Conservation (phyloP, 2,329 filamentous ascomycete species). For the Sphaceloma murrayae region DNA sequence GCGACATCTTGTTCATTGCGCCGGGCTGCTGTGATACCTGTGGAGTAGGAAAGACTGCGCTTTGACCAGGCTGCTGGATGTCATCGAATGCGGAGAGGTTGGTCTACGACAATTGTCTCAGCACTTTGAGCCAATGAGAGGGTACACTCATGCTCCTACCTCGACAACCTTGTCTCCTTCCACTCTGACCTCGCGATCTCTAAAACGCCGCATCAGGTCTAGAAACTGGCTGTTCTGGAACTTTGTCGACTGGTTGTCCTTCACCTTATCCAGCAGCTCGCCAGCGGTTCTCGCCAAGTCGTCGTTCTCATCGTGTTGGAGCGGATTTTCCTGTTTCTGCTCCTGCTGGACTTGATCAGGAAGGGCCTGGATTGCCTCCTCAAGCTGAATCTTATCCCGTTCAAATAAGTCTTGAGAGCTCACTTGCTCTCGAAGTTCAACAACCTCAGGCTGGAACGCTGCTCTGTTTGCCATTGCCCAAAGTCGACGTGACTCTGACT, state of each 20-base stretch:
- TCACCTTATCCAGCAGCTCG: constrained; percentile 58
- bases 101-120: too few relatives aligned
- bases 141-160: too few relatives aligned
- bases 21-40: not conserved
- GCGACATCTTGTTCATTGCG: not conserved
- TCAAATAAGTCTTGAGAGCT: not conserved
- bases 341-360: constrained; percentile 4
- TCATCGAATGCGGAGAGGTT: not conserved
- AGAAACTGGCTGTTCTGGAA: constrained; percentile 72
- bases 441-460: constrained; percentile 2
- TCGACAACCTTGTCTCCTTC: constrained; percentile 60
- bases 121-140: too few relatives aligned
- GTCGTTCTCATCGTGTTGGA: constrained; percentile 45
- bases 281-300: constrained; percentile 64
- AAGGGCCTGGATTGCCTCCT: constrained; percentile 1
- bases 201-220: constrained; percentile 64
- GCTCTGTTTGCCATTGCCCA: not conserved
- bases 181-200: constrained; percentile 62
- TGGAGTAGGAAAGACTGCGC: not conserved
- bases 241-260: constrained; percentile 59
- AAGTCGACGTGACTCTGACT: not conserved
- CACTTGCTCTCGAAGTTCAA: constrained; percentile 4
- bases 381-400: not conserved
- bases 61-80: not conserved
- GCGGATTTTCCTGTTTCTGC: constrained; percentile 16